Base-by-base conservation (phyloP, 805 yeast species). In the Babjeviella inositovora region DNA sequence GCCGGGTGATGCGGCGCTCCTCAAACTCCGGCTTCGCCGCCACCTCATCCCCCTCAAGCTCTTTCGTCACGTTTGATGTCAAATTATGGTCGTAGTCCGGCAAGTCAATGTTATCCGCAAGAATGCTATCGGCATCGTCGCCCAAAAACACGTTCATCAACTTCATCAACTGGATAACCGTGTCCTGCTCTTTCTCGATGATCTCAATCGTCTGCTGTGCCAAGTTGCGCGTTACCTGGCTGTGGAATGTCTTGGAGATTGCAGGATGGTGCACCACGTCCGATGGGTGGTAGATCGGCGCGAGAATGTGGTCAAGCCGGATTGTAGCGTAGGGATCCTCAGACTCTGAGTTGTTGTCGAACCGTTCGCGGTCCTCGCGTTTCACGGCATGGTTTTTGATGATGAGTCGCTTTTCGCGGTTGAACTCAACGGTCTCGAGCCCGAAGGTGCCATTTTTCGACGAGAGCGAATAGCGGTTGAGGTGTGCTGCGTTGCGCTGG, bases 131-230 rank as follows among this genome's bases (percentile, higher is more conserved):
- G 32, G 92, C 77, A 41, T 81, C 87, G 40, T 87, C 97, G 4
- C 96, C 95, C 23, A 87, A 55, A 34, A 87, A 69, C 1, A 77
- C 71, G 30, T 74, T 79, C 47, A 90, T 59, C 21, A 87, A 55
- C 36, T 68, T 69, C 20, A 75, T 65, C 25, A 84, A 53, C 38
- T 71, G 65, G 28, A 71, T 69, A n/a, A 79, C 76, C 17, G 71
- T 72, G 14, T 62, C 58, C 37, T 82, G 93, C 39, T 90, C 98
- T 19, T 65, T 62, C 39, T 80, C 85, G 23, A 90, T 76, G 30
- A 74, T 52, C 25, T 76, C 75, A 13, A 85, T 67, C 10, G 90
- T 68, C 30, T 82, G 81, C 10, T 53, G 50, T 1, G 93, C 79
- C 32, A 90, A 46, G 21, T 39, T 41, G 18, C 61, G 53, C 23